These are phyloP conservation scores for Lichtheimia ornata DNA, from an alignment of 371 early-diverging fungal genomes.

Conservation along the genomic window DNA sequence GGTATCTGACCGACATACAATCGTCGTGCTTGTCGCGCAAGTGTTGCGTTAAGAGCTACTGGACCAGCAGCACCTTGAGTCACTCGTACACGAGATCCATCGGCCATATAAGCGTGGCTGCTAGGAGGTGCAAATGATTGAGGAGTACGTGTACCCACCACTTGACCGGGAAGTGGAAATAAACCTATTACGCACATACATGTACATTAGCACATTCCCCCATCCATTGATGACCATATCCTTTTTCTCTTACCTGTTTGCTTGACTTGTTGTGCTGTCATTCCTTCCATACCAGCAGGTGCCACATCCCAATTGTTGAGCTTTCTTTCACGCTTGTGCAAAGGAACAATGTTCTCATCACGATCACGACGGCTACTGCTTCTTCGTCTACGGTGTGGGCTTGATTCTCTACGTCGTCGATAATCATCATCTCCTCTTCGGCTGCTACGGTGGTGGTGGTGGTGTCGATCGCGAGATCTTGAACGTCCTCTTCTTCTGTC, in stretches of 20 bases:
- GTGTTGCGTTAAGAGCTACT: constrained; percentile 32
- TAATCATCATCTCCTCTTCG: constrained; percentile 38
- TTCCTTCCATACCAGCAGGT: constrained; percentile 90
- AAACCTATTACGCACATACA: constrained; percentile 49
- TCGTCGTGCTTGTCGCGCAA: constrained; percentile 75
- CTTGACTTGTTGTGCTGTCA: constrained; percentile 90
- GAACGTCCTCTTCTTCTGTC: constrained; percentile 45
- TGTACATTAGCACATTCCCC: neutral
- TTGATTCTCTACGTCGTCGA: constrained; percentile 36
- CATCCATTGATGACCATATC: neutral
- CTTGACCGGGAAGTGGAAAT: constrained; percentile 92
- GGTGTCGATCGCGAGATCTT: constrained; percentile 18
- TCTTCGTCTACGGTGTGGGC: constrained; percentile 35
- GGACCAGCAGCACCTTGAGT: constrained; percentile 53
- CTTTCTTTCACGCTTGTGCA: constrained; percentile 80
- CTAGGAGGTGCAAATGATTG: constrained; percentile 57
- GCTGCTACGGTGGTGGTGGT: constrained; percentile 21
- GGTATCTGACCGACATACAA: constrained; percentile 95
- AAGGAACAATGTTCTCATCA: constrained; percentile 64
- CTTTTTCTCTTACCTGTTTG: constrained; percentile 64
- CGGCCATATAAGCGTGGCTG: constrained; percentile 43
- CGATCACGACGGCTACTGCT: constrained; percentile 47
- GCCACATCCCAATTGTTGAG: constrained; percentile 93
- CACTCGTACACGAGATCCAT: constrained; percentile 35
- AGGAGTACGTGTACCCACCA: constrained; percentile 66